Evolutionary conservation across 768 basidiomycete genomes (phyloP), one percentile per base, ranked within the genome.

Genomic region (Mycena galericulata): DNA sequence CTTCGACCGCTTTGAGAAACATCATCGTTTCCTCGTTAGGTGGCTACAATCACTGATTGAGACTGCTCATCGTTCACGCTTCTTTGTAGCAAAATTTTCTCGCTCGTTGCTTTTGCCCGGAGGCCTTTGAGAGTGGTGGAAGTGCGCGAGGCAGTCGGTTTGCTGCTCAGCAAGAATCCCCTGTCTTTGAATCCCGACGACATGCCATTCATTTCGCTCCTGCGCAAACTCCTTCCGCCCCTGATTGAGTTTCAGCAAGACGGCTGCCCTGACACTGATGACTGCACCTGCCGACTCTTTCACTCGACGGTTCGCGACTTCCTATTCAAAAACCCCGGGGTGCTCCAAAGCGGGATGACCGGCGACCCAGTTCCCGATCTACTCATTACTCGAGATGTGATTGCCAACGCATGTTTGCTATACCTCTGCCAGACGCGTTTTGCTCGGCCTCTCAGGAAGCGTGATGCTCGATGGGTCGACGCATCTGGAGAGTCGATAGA

Each of bases 251-350:
- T 71, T 14, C 58, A 60, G 15, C 29, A 50, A 6, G 55, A 62
- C 22, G 63, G 38, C 9, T 30, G 53, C 20, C 29, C 47, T 27
- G 73, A 74, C 20, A 29, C 51, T 2, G 53, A 56, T 29, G 53
- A 71, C 22, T 67, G 59, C 32, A 71, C 64, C 9, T 79, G 78
- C 66, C 76, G 70, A 24, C 69, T 79, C 17, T 65, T 75, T 57
- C 78, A 79, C 55, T 75, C 73, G 17, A 79, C 73, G 26, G 72
- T 79, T 17, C 70, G 66, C 30, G 69, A 75, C 15, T 79, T 79
- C 54, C 56, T 79, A 9, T 27, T 57, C 36, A 41, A 65, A 34
- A 49, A 74, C 46, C 72, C 75, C 22, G 53, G 47, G 15, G 47
- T 73, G 26, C 67, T 78, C 7, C 49, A 69, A 32, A 30, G 29